Conservation (phyloP, 768 basidiomycete genomes). For the Lepiota subincarnata region DNA sequence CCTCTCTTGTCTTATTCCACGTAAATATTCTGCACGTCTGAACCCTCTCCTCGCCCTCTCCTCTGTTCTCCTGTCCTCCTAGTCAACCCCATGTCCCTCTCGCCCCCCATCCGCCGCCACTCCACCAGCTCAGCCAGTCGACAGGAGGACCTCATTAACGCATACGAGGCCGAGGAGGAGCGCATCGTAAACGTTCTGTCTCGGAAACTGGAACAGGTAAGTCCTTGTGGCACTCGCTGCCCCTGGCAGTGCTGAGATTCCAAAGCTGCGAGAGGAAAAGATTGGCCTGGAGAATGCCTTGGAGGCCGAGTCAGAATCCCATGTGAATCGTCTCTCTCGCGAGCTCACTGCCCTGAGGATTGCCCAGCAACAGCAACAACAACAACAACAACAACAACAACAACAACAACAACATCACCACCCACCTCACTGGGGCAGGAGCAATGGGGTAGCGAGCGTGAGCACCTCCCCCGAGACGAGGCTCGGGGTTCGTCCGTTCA, state of each 20-base stretch:
- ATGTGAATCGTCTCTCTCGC: conserved; percentile 71
- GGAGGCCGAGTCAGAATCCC: conserved; percentile 83
- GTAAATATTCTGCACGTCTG: conserved; percentile 17
- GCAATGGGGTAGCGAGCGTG: conserved; percentile 15
- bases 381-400: conserved; percentile 20
- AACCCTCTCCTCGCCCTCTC: background rate
- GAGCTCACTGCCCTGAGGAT: conserved; percentile 64
- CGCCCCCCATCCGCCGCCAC: conserved; percentile 58
- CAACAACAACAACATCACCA: conserved; percentile 24
- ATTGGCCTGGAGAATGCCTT: conserved; percentile 76
- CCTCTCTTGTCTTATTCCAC: conserved; percentile 16
- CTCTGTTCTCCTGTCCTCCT: background rate
- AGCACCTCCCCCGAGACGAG: conserved; percentile 31
- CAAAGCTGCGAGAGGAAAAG: conserved; percentile 78
- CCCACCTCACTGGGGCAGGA: conserved; percentile 13
- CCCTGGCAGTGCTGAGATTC: background rate
- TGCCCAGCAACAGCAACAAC: conserved; percentile 48
- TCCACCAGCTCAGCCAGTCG: conserved; percentile 48
- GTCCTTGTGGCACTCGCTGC: conserved; percentile 15
- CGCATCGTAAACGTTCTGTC: conserved; percentile 81
- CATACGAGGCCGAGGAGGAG: conserved; percentile 88
- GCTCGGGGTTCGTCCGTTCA: conserved; percentile 25
- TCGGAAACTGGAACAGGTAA: conserved; percentile 78
- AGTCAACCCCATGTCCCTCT: conserved; percentile 38
- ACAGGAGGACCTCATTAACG: conserved; percentile 79